Evolutionary conservation across 352 stramenopile species (phyloP).

Genomic region (Hyaloperonospora brassicae): DNA sequence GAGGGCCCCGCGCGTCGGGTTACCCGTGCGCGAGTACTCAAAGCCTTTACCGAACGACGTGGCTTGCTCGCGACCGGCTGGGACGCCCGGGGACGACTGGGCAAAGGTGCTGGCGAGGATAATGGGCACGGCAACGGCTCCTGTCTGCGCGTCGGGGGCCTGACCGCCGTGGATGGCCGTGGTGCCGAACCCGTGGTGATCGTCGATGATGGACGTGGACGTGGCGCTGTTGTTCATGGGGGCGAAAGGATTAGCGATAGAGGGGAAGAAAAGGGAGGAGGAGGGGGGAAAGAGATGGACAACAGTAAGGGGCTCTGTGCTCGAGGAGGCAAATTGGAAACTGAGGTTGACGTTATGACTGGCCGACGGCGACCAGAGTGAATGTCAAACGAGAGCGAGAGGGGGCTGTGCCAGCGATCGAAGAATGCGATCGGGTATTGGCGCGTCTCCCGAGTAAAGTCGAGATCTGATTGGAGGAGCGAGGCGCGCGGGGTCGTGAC

Average conservation of each 20-base stretch:
- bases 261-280: neutral
- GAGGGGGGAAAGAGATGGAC: neutral
- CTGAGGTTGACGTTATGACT: slow-evolving; percentile 8
- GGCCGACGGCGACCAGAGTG: too few species aligned
- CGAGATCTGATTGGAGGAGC: too few species aligned
- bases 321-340: slow-evolving; percentile 16
- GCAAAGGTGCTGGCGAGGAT: slow-evolving; percentile 89
- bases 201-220: slow-evolving; percentile 50
- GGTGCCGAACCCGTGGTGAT: slow-evolving; percentile 78
- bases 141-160: slow-evolving; percentile 61
- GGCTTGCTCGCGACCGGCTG: slow-evolving; percentile 59
- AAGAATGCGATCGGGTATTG: neutral
- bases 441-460: too few species aligned
- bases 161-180: slow-evolving; percentile 81
- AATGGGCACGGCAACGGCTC: slow-evolving; percentile 85
- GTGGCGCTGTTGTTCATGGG: slow-evolving; percentile 43
- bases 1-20: slow-evolving; percentile 92
- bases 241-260: neutral
- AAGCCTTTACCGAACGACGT: slow-evolving; percentile 93
- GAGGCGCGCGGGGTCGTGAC: too few species aligned
- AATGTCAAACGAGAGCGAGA: neutral
- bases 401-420: neutral
- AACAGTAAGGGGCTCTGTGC: neutral
- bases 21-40: slow-evolving; percentile 92
- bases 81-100: slow-evolving; percentile 63